Base-by-base conservation (phyloP, 768 basidiomycete species). In the Coprinopsis strossmayeri region DNA sequence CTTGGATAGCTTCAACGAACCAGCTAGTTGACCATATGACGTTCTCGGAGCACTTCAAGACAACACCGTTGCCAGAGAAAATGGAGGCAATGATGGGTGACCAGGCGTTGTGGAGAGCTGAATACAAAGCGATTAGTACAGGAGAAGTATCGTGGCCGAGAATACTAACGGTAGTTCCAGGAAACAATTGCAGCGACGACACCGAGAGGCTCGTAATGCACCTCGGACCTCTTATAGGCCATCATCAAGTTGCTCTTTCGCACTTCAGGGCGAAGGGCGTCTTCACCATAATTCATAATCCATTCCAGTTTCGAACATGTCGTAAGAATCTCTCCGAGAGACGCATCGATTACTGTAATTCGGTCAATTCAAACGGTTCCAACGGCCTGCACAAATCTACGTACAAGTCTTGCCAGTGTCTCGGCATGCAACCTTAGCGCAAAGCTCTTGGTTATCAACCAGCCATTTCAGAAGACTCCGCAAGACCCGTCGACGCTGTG, bases 291-390 rank as follows among this genome's bases (percentile, higher is more conserved):
- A 5, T 82, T 78, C 38, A 98, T 76, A 15, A 97, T 61, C 88
- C 88, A 98, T 55, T 95, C 88, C 67, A 97, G 71, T 64, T 99
- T 99, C 10, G 90, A 87, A 60, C 90, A 88, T 0, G 92, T 96
- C n/a, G 88, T 89, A 35, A 99, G 60, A 55, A 98, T 87, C 66
- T 99, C 96, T 28, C 96, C 96, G 34, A 99, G 73, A 1, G 89
- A 85, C 26, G 94, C 93, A 57, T 98, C 95, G 51, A 98, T 74
- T 63, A 94, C 94, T 96, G 54, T 21, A 18, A 23, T 7, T 7
- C 20, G 35, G 13, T 26, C 41, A 38, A 28, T 28, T 12, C n/a
- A 27, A 5, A 26, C 45, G 20, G 17, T 26, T 9, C 10, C 23
- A 17, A 21, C 18, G 4, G 9, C 24, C 3, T 10, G 12, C 12